Percentiles rank a stretch among this genome's conserved stretches.
These are phyloP conservation scores for Podaxis rugospora DNA, from an alignment of 768 basidiomycete genomes.

Conservation along the genomic window DNA sequence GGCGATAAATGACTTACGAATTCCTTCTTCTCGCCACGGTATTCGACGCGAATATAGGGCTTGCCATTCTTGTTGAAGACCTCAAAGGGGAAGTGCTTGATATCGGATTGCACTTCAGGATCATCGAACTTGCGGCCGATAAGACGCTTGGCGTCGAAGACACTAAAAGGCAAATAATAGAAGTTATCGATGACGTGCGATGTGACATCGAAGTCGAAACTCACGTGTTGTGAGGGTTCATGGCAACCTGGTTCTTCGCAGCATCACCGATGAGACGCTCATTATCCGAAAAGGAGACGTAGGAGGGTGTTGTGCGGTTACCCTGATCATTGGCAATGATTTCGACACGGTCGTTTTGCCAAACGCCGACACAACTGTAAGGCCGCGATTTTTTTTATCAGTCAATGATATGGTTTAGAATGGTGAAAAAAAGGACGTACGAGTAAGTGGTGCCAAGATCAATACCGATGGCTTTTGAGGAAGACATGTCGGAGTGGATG, in stretches of 20 bases:
- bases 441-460: constrained; percentile 93
- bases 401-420: constrained; percentile 1
- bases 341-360: constrained; percentile 99
- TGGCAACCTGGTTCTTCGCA: constrained; percentile 97
- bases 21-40: constrained; percentile 91
- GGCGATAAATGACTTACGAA: constrained; percentile 56
- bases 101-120: constrained; percentile 74
- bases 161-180: constrained; percentile 38
- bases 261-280: constrained; percentile 99
- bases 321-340: constrained; percentile 97
- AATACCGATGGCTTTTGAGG: constrained; percentile 83
- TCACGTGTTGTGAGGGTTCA: constrained; percentile 94
- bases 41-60: constrained; percentile 84
- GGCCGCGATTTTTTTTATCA: neutral
- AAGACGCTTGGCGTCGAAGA: constrained; percentile 97
- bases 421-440: constrained; percentile 37
- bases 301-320: constrained; percentile 93
- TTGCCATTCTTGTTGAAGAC: constrained; percentile 85
- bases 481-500: constrained; percentile 35
- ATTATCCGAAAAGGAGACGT: constrained; percentile 90
- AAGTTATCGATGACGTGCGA: neutral
- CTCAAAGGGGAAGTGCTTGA: constrained; percentile 94
- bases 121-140: constrained; percentile 92
- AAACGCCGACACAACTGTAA: constrained; percentile 93
- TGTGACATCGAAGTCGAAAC: constrained; percentile 16